These are phyloP conservation scores for Phytophthora cryptogea DNA, from an alignment of 352 stramenopile species.

Conservation along the genomic window DNA sequence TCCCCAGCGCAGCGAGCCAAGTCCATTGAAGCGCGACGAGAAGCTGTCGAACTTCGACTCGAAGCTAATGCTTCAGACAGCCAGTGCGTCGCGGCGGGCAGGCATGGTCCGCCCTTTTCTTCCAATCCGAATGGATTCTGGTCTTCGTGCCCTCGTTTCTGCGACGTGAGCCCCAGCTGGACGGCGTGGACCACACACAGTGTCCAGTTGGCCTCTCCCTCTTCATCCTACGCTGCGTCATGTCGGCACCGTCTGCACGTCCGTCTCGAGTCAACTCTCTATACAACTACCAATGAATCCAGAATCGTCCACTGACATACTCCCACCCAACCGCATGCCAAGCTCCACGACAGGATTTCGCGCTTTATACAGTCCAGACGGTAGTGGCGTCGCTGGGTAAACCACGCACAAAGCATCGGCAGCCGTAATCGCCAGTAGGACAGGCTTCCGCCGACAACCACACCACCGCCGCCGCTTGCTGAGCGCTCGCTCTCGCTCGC, in stretches of 20 bases:
- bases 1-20: background rate
- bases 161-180: conserved; percentile 23
- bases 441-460: conserved; percentile 35
- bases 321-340: background rate
- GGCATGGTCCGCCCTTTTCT: conserved; percentile 35
- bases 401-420: conserved; percentile 30
- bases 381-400: conserved; percentile 1
- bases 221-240: conserved; percentile 2
- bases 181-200: background rate
- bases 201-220: conserved; percentile 27
- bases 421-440: conserved; percentile 35
- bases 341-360: background rate
- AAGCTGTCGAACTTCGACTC: too few species aligned
- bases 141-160: conserved; percentile 39
- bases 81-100: background rate
- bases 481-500: background rate
- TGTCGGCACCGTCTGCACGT: conserved; percentile 3
- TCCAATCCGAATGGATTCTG: conserved; percentile 33
- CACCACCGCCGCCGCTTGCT: conserved; percentile 24
- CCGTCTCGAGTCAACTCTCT: background rate
- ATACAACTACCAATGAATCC: background rate
- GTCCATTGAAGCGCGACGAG: background rate
- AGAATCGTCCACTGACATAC: background rate
- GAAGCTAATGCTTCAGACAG: background rate
- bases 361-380: conserved; percentile 3